phyloP scores from a whole-genome alignment of 2,329 filamentous ascomycete species.

The Colletotrichum lupini region DNA sequence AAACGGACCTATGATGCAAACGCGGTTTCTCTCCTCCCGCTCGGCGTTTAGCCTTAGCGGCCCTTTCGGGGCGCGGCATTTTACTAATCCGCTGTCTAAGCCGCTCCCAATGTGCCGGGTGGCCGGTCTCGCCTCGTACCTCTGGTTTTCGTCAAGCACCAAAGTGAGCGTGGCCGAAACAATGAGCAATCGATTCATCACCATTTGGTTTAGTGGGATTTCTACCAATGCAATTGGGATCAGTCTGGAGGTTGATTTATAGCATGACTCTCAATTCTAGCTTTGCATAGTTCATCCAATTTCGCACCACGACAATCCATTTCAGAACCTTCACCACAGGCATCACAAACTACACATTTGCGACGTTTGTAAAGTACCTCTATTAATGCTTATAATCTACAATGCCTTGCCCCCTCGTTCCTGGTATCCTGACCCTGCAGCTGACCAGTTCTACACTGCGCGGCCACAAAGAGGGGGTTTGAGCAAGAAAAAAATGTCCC shows the following conservation, averaged over 20 bases:
- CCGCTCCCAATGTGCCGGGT: not conserved
- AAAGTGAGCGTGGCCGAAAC: not conserved
- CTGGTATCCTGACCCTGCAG: constrained; percentile 7
- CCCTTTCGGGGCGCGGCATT: constrained; percentile 26
- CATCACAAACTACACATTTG: not conserved
- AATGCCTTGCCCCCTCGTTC: not conserved
- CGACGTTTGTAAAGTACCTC: constrained; percentile 16
- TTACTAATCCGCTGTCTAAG: constrained; percentile 27
- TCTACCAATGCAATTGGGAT: too few species aligned
- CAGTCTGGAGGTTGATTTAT: not conserved
- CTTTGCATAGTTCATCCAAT: not conserved
- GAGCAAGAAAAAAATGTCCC: not conserved
- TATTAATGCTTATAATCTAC: constrained; percentile 33
- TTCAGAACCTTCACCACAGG: not conserved
- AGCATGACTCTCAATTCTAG: not conserved
- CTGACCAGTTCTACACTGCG: not conserved
- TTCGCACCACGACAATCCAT: not conserved
- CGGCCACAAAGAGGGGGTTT: not conserved
- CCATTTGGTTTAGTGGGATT: too few species aligned
- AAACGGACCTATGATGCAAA: constrained; percentile 36
- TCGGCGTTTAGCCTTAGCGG: constrained; percentile 26
- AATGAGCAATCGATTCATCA: too few species aligned
- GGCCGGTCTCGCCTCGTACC: constrained; percentile 2
- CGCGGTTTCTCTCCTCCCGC: not conserved
- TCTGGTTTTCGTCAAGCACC: constrained; percentile 17